Conservation (phyloP, 2,329 filamentous ascomycete genomes). For the Colletotrichum caudatum region DNA sequence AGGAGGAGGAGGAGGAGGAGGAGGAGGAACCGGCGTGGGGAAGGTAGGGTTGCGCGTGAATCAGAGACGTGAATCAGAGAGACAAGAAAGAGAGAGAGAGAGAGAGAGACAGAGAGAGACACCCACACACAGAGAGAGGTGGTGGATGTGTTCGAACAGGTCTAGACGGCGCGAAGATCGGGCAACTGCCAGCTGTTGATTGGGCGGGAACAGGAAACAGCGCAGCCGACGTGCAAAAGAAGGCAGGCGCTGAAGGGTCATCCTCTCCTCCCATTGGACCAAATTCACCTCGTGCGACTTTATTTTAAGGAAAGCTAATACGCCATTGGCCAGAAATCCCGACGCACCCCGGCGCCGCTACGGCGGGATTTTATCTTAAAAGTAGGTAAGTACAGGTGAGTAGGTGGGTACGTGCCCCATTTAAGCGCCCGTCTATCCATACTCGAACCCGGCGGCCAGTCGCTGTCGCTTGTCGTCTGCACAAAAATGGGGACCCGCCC, state of each 20-base stretch:
- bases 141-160: conserved; percentile 8
- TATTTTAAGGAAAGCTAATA: conserved; percentile 43
- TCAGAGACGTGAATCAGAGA: conserved; percentile 1
- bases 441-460: conserved; percentile 25
- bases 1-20: not conserved
- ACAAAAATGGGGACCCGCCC: conserved; percentile 10
- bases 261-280: conserved; percentile 45
- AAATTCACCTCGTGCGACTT: conserved; percentile 48
- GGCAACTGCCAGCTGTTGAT: conserved; percentile 13
- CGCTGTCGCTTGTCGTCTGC: conserved; percentile 35
- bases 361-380: not conserved
- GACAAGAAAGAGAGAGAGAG: not conserved
- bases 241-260: conserved; percentile 3
- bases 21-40: conserved; percentile 18
- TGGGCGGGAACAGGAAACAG: conserved; percentile 15
- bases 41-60: conserved; percentile 17
- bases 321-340: conserved; percentile 46
- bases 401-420: too few relatives aligned
- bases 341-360: conserved; percentile 15
- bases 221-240: conserved; percentile 21
- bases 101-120: too few relatives aligned
- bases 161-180: conserved; percentile 37
- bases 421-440: conserved; percentile 39
- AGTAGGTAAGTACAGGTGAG: too few relatives aligned
- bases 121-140: not conserved